These are phyloP conservation scores for Trapa bicornis DNA, from an alignment of 345 rosid species.

Conservation along the genomic window DNA sequence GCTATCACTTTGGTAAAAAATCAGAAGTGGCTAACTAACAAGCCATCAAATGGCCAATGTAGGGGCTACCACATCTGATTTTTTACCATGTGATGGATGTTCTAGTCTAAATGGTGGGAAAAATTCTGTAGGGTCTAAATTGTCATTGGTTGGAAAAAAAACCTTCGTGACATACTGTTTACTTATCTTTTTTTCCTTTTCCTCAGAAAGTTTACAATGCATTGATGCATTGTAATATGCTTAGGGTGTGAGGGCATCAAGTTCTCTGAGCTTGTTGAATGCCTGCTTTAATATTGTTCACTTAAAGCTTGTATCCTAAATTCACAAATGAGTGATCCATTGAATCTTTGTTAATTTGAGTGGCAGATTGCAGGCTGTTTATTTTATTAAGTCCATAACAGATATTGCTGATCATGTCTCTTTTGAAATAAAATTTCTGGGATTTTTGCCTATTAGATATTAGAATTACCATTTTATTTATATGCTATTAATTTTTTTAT, in stretches of 20 bases:
- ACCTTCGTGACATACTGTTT: background rate
- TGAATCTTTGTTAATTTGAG: background rate
- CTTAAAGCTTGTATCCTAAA: background rate
- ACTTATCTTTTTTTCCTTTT: background rate
- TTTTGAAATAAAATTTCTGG: background rate
- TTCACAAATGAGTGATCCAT: background rate
- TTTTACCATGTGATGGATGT: too few relatives aligned
- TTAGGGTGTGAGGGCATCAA: background rate
- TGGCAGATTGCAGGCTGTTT: background rate
- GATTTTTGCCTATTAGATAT: background rate
- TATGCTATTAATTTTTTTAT: slow-evolving; percentile 10
- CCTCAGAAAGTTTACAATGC: background rate
- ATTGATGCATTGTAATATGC: background rate
- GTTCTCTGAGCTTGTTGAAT: background rate
- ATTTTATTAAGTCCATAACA: background rate
- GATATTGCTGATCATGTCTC: background rate
- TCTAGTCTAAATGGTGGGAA: background rate
- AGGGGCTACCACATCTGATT: too few relatives aligned
- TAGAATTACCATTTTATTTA: slow-evolving; percentile 2
- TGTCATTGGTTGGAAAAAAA: too few relatives aligned
- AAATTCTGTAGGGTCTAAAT: background rate
- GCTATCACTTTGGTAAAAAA: too few relatives aligned
- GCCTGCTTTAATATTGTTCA: background rate
- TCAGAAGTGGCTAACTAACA: too few relatives aligned
- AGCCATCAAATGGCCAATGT: too few relatives aligned